Percentiles rank a stretch among this genome's conserved stretches.
phyloP scores from a whole-genome alignment of 1,284 basidiomycete genomes.

The Pholiota adiposa region DNA sequence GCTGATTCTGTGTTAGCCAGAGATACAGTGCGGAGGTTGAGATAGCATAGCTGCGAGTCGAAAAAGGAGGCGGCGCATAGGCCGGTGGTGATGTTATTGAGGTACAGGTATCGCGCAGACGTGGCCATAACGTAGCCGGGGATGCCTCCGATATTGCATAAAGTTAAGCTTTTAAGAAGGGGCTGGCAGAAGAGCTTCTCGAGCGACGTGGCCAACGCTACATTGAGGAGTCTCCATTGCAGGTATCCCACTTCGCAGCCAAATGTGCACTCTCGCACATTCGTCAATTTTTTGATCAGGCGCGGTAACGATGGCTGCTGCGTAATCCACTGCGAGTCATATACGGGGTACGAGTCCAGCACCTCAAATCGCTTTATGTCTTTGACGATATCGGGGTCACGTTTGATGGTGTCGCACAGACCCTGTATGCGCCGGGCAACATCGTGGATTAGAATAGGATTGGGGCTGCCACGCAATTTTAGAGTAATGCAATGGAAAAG shows the following conservation, averaged over 20 bases:
- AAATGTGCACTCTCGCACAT: conserved; percentile 17
- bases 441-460: conserved; percentile 20
- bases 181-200: conserved; percentile 13
- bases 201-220: conserved; percentile 14
- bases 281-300: conserved; percentile 14
- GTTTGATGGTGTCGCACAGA: conserved; percentile 16
- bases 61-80: neutral
- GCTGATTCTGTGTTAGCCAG: conserved; percentile 19
- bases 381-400: conserved; percentile 11
- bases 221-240: conserved; percentile 16
- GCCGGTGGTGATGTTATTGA: conserved; percentile 19
- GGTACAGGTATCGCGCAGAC: conserved; percentile 12
- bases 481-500: conserved; percentile 21
- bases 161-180: conserved; percentile 12
- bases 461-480: conserved; percentile 13
- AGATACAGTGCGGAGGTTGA: conserved; percentile 22
- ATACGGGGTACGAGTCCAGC: conserved; percentile 24
- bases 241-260: conserved; percentile 24
- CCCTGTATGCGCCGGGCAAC: conserved; percentile 21
- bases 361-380: conserved; percentile 19
- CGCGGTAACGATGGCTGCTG: conserved; percentile 17
- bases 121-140: conserved; percentile 12
- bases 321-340: conserved; percentile 25
- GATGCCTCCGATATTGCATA: conserved; percentile 20
- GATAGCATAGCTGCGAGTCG: conserved; percentile 11